Evolutionary conservation across 768 basidiomycete species (phyloP).

Genomic region (Termitomyces sp.): DNA sequence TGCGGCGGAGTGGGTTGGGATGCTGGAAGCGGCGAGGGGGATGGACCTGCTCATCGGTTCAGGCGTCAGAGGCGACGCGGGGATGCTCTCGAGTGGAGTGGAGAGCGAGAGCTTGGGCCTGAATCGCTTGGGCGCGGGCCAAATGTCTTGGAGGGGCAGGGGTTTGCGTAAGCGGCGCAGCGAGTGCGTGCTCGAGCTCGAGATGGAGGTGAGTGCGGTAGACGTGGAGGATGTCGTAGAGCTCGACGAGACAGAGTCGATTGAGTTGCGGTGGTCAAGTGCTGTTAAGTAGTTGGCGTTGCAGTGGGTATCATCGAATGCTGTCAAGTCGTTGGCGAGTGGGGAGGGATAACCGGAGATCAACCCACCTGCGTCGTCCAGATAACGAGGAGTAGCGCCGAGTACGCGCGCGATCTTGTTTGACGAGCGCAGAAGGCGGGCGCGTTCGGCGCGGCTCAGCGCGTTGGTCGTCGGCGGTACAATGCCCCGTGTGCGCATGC

Average conservation of each 20-base stretch:
- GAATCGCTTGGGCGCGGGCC: conserved; percentile 7
- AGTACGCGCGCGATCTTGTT: conserved; percentile 56
- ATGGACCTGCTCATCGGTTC: neutral
- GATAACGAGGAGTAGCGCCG: conserved; percentile 52
- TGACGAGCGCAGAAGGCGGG: conserved; percentile 49
- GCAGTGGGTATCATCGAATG: neutral
- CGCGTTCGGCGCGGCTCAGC: conserved; percentile 44
- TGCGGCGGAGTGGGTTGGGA: conserved; percentile 34
- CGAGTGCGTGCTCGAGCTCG: conserved; percentile 15
- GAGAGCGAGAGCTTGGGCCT: conserved; percentile 16
- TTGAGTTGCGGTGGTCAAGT: conserved; percentile 5
- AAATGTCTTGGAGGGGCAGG: conserved; percentile 13
- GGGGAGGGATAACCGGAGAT: too few relatives aligned
- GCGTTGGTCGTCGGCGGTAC: conserved; percentile 56
- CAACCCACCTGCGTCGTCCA: conserved; percentile 31
- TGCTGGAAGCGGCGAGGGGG: conserved; percentile 10
- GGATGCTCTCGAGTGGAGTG: conserved; percentile 23
- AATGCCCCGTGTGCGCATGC: conserved; percentile 8
- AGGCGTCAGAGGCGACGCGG: conserved; percentile 18
- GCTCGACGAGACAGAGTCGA: conserved; percentile 17
- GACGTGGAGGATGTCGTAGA: conserved; percentile 7
- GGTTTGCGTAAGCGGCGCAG: conserved; percentile 3
- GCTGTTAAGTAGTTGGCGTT: conserved; percentile 5
- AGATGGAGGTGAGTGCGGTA: neutral
- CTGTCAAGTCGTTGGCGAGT: conserved; percentile 5